Base-by-base conservation (phyloP, 2,329 filamentous ascomycete species). In the Diaporthe destruens region DNA sequence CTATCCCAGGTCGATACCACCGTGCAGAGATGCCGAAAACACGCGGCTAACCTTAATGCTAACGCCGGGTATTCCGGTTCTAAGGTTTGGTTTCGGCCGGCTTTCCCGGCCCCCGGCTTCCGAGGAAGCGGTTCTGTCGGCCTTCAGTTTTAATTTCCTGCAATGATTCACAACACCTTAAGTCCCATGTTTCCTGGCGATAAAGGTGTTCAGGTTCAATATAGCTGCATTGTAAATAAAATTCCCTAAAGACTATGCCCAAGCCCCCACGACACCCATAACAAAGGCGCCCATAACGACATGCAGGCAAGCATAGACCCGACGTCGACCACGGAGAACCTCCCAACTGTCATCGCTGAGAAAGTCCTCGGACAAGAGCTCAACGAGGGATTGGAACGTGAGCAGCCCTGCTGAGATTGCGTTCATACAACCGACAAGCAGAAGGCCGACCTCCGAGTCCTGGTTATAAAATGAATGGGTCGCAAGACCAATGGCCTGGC, bases 1-100 rank as follows among this genome's bases (percentile, higher is more conserved):
- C 67, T 32, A 34, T 51, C 39, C 61, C 61, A 65, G 6, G 36
- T 36, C n/a, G 32, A 29, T 51, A 51, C 29, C 61, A 51, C 44
- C 14, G 25, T 36, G 6, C 6, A 23, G 44, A 51, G 9, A 65
- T 49, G 42, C 59, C 59, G 59, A 65, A 18, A 44, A 65, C 18
- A 65, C 42, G 59, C 59, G 59, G 59, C 59, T 34, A 65, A 51
- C 7, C 44, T 39, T 23, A 20, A 12, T 53, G n/a, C 34, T 51
- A 57, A 36, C 18, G 12, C 20, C 54, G 67, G 67, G 29, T 59
- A 51, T 59, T 59, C 67, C 67, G 67, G 66, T 56, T 32, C 66
- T n/a, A 25, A 47, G 39, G 12, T 16, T 25, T 57, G 66, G 54
- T 16, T 11, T 42, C 3, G 42, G 11, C 47, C 67, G 67, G 67